Percentiles rank a stretch among this genome's conserved stretches.
Evolutionary conservation across 2,329 filamentous ascomycete species (phyloP).

Genomic region (Apiospora aurea): DNA sequence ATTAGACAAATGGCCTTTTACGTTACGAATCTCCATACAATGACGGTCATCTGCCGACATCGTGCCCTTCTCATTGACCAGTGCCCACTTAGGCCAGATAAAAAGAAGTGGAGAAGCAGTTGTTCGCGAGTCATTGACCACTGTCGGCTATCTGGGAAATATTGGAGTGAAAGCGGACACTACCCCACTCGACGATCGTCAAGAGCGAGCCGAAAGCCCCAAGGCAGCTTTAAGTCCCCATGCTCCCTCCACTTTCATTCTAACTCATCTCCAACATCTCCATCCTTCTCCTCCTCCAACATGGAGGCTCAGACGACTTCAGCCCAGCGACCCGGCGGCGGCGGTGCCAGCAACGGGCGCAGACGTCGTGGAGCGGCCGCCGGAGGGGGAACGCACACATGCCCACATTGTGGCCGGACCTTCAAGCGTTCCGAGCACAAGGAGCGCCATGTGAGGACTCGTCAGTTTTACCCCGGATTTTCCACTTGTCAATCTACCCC

Average conservation of each 20-base stretch:
- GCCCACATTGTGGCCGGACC: conserved; percentile 50
- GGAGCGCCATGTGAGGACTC: conserved; percentile 54
- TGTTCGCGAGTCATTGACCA: conserved; percentile 14
- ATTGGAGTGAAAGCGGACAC: conserved; percentile 19
- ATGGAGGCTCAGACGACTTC: conserved; percentile 27
- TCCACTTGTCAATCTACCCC: conserved; percentile 21
- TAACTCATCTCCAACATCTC: conserved; percentile 20
- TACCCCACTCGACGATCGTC: conserved; percentile 24
- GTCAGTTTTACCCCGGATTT: conserved; percentile 41
- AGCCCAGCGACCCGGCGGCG: conserved; percentile 26
- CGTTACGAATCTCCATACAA: conserved; percentile 16
- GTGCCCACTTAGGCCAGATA: conserved; percentile 20
- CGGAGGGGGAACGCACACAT: conserved; percentile 37
- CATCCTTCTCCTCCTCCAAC: conserved; percentile 26
- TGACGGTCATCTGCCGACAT: conserved; percentile 19
- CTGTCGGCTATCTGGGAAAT: conserved; percentile 20
- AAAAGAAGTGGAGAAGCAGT: conserved; percentile 21
- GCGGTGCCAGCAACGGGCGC: conserved; percentile 27
- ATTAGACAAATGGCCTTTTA: conserved; percentile 12
- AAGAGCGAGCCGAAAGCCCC: conserved; percentile 5
- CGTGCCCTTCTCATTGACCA: conserved; percentile 15
- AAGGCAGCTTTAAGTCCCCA: conserved; percentile 19
- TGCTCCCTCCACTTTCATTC: conserved; percentile 21
- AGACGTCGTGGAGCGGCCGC: conserved; percentile 32
- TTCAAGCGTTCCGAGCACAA: conserved; percentile 56